Percentiles rank a stretch among this genome's conserved stretches.
Evolutionary conservation across 2,329 filamentous ascomycete species (phyloP).

Genomic region (Ophiocordyceps unilateralis): DNA sequence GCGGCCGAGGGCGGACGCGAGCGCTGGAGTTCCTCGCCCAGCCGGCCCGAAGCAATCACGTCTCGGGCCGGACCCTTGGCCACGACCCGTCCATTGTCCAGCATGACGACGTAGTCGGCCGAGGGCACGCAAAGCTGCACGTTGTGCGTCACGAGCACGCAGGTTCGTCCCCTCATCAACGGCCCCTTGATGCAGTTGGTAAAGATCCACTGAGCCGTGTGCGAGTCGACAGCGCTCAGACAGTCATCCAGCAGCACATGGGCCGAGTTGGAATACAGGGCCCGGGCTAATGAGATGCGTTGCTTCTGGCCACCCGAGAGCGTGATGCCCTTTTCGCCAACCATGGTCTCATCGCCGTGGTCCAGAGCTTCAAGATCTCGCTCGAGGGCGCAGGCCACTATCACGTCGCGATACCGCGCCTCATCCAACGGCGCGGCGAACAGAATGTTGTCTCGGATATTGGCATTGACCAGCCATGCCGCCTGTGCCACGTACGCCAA

Average conservation of each 20-base stretch:
- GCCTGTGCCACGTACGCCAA: conserved; percentile 94
- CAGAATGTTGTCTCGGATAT: conserved; percentile 88
- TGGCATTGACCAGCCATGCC: conserved; percentile 91
- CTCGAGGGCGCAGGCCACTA: conserved; percentile 79
- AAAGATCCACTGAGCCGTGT: conserved; percentile 97
- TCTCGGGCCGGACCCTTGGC: conserved; percentile 62
- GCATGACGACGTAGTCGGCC: conserved; percentile 63
- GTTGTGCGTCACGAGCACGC: conserved; percentile 92
- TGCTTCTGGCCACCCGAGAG: conserved; percentile 96
- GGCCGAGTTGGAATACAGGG: conserved; percentile 86
- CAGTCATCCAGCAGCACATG: conserved; percentile 91
- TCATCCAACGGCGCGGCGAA: conserved; percentile 73
- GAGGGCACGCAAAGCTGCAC: conserved; percentile 70
- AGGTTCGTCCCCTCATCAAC: conserved; percentile 76
- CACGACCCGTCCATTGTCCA: conserved; percentile 71
- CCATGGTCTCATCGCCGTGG: conserved; percentile 78
- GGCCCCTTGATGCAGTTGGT: conserved; percentile 79
- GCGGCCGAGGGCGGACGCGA: conserved; percentile 53
- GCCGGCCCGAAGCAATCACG: conserved; percentile 70
- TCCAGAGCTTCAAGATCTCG: conserved; percentile 86
- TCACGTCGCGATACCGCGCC: conserved; percentile 69
- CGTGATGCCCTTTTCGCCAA: conserved; percentile 94
- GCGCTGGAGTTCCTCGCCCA: conserved; percentile 69
- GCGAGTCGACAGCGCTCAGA: conserved; percentile 88
- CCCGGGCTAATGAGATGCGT: conserved; percentile 87